A percentile compares a stretch with the other conserved stretches of the same genome.
Evolutionary conservation across 2,329 filamentous ascomycete genomes (phyloP).

Genomic region (Ophiobolus disseminans): DNA sequence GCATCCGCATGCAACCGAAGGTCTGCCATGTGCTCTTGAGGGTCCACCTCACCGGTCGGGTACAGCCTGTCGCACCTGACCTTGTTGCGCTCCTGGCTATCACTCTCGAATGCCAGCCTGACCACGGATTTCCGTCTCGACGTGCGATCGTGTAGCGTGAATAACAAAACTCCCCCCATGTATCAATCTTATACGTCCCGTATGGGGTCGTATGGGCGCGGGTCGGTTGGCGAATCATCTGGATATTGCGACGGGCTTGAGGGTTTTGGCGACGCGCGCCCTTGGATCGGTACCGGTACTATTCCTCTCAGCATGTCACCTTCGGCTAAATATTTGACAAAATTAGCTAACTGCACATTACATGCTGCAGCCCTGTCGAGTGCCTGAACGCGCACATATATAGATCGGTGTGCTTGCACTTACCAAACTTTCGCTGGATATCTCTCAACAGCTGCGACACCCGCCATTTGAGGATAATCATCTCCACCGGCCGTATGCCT

Average conservation of each 20-base stretch:
- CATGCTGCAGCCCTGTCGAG: slow-evolving; percentile 21
- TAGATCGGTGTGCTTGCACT: slow-evolving; percentile 29
- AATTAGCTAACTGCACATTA: slow-evolving; percentile 39
- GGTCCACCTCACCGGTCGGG: slow-evolving; percentile 6
- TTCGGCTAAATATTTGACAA: slow-evolving; percentile 41
- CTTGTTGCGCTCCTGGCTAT: slow-evolving; percentile 26
- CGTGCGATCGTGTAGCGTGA: slow-evolving; percentile 20
- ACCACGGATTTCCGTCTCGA: slow-evolving; percentile 18
- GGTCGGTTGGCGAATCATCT: slow-evolving; percentile 44
- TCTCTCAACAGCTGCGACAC: slow-evolving; percentile 46
- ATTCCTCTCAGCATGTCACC: slow-evolving; percentile 46
- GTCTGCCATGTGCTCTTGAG: slow-evolving; percentile 8
- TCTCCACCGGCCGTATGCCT: slow-evolving; percentile 46
- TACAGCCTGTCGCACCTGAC: slow-evolving; percentile 10
- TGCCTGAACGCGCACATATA: slow-evolving; percentile 25
- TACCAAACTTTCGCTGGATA: slow-evolving; percentile 48
- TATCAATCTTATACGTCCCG: slow-evolving; percentile 40
- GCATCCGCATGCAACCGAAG: slow-evolving; percentile 6
- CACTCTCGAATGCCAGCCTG: slow-evolving; percentile 22
- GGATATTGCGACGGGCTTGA: slow-evolving; percentile 40
- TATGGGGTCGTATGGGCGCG: slow-evolving; percentile 46
- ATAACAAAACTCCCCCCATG: slow-evolving; percentile 27
- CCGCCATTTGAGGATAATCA: slow-evolving; percentile 49
- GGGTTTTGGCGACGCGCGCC: slow-evolving; percentile 36
- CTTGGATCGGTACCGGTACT: slow-evolving; percentile 30